A percentile compares a stretch with the other conserved stretches of the same genome.
Conservation (phyloP, 176 grass and related monocot species). For the Oryza meyeriana region DNA sequence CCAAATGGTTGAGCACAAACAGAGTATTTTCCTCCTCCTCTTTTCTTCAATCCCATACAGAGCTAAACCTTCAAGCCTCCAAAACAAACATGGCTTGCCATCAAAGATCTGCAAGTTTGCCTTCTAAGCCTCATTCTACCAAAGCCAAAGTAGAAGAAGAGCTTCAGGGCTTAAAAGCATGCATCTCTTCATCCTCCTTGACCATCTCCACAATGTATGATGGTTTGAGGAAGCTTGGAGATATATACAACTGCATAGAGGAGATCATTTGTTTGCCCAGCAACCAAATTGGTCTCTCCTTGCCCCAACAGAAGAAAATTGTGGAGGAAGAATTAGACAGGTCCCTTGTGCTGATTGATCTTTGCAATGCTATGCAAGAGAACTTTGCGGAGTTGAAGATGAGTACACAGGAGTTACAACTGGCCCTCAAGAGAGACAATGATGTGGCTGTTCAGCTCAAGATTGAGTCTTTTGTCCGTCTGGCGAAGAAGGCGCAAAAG, state of each 20-base stretch:
- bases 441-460: not conserved
- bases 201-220: not conserved
- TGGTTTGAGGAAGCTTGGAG: constrained; percentile 20
- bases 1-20: constrained; percentile 5
- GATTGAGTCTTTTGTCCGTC: too few relatives aligned
- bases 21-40: not conserved
- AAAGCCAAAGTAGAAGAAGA: too few relatives aligned
- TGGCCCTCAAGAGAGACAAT: constrained; percentile 34
- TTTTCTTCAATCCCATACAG: constrained; percentile 1
- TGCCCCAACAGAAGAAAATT: constrained; percentile 15
- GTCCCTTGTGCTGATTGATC: constrained; percentile 41
- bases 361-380: constrained; percentile 27
- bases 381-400: constrained; percentile 26
- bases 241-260: constrained; percentile 28
- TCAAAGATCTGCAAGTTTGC: constrained; percentile 46
- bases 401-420: constrained; percentile 18
- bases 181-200: too few relatives aligned
- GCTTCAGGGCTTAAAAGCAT: too few relatives aligned
- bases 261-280: constrained; percentile 37
- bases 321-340: constrained; percentile 38
- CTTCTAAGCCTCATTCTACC: constrained; percentile 12
- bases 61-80: not conserved
- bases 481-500: constrained; percentile 33
- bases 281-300: constrained; percentile 32
- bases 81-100: constrained; percentile 40